Percentiles rank a stretch among this genome's conserved stretches.
Evolutionary conservation across 345 rosid species (phyloP).

Genomic region (Cardamine chenopodiifolia): DNA sequence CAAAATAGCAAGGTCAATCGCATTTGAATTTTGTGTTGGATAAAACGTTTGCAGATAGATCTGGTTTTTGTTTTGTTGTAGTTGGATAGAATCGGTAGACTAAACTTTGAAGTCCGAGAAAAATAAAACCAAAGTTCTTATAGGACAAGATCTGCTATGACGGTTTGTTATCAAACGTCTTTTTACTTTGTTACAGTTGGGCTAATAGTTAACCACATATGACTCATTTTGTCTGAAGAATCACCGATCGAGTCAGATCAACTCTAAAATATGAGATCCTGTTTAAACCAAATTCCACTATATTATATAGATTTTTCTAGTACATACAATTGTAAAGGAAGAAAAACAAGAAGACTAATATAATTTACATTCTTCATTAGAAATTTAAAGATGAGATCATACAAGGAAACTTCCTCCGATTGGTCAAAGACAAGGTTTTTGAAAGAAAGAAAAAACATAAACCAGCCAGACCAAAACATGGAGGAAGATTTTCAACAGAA

Average conservation of each 20-base stretch:
- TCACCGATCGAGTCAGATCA: neutral
- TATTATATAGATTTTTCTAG: no score
- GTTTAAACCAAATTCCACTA: neutral
- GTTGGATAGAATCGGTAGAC: neutral
- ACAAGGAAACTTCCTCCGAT: conserved; percentile 33
- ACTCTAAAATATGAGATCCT: neutral
- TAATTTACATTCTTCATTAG: conserved; percentile 34
- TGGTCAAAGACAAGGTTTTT: conserved; percentile 30
- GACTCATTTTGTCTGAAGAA: neutral
- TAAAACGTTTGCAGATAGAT: neutral
- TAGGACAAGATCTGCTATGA: neutral
- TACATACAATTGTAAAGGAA: neutral
- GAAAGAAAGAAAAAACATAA: conserved; percentile 20
- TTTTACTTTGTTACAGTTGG: no score
- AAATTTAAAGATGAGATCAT: conserved; percentile 9
- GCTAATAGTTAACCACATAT: no score
- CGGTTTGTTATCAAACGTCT: neutral
- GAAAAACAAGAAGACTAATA: neutral
- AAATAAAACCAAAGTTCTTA: neutral
- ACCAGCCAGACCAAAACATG: conserved; percentile 45
- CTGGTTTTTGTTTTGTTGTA: neutral
- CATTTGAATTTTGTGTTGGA: neutral
- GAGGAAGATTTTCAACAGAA: conserved; percentile 31
- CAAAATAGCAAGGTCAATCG: no score
- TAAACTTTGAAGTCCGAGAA: neutral